Base-by-base conservation (phyloP, 176 grass and related monocot species). In the Oryza rufipogon region DNA sequence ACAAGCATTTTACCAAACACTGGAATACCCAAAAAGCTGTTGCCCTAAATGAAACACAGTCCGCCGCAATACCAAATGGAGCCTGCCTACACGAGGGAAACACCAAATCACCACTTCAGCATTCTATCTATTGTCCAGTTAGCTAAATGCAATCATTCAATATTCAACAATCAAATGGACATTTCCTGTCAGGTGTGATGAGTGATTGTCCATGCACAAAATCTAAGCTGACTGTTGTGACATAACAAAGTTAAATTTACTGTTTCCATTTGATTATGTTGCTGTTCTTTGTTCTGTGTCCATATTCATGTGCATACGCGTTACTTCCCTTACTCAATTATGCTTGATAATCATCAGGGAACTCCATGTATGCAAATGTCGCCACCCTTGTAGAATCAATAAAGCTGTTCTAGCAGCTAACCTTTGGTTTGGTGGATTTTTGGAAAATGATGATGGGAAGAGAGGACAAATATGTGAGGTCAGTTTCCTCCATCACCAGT, bases 391-490 rank as follows among this genome's bases (percentile, higher is more conserved):
- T 26, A 73, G 54, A 66, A 58, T 58, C 42, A 46, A 71, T 82
- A 25, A 73, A 58, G 34, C 32, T 16, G 23, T 58, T 30, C 52
- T 58, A 46, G 66, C 45, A 58, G 56, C 44, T 78, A 82, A 34
- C 47, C 73, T 23, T 66, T 66, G 1, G 42, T 19, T 2, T 81
- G 7, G 25, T 47, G 34, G 46, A 48, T 2, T 81, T 9, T 13
- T 38, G 34, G 46, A 48, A 91, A 65, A 83, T 45, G 77, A 77
- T 77, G 75, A 72, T 84, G 64, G 76, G 38, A 71, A 73, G 17
- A 80, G 85, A 80, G 15, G 81, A 91, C 51, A 91, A 33, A 87
- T 91, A 80, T 80, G 85, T 87, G 67, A 87, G 89, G 85, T 91
- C 33, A 72, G 77, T 79, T 84, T 36, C 81, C 68, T 67, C 8